Evolutionary conservation across 257 asterid genomes (phyloP).

Genomic region (Ballota nigra): DNA sequence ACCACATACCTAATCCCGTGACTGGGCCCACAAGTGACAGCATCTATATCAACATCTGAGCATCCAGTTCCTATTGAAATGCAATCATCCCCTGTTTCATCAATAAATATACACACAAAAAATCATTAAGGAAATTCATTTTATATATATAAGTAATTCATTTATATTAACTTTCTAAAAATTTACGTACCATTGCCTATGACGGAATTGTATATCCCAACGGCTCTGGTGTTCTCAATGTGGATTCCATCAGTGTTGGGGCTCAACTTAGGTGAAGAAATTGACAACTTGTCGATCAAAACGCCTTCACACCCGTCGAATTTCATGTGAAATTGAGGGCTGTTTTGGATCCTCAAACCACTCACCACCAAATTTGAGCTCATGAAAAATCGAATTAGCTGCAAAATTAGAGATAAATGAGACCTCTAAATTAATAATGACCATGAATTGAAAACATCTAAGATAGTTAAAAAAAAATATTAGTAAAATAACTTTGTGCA

Average conservation of each 20-base stretch:
- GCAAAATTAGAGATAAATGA: slow-evolving; percentile 12
- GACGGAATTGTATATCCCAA: slow-evolving; percentile 78
- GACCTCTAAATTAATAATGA: too few relatives aligned
- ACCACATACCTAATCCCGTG: slow-evolving; percentile 87
- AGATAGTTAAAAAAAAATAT: too few relatives aligned
- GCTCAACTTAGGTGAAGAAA: slow-evolving; percentile 86
- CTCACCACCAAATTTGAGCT: slow-evolving; percentile 75
- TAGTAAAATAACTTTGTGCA: too few relatives aligned
- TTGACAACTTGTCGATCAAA: slow-evolving; percentile 55
- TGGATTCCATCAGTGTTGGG: slow-evolving; percentile 97
- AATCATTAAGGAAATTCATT: neutral
- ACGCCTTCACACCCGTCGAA: slow-evolving; percentile 88
- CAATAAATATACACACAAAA: too few relatives aligned
- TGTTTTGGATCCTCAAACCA: slow-evolving; percentile 69
- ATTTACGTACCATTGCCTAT: slow-evolving; percentile 51
- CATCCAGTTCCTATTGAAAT: slow-evolving; percentile 93
- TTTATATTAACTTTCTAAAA: too few relatives aligned
- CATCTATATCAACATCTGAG: slow-evolving; percentile 77
- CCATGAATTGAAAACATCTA: too few relatives aligned
- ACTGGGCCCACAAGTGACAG: slow-evolving; percentile 92
- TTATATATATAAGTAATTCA: too few relatives aligned
- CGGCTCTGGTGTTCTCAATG: slow-evolving; percentile 67
- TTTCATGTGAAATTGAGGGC: slow-evolving; percentile 90
- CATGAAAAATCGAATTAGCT: slow-evolving; percentile 87
- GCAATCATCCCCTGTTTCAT: slow-evolving; percentile 81